phyloP scores from a whole-genome alignment of 2,329 filamentous ascomycete genomes.

The Colletotrichum sp. region DNA sequence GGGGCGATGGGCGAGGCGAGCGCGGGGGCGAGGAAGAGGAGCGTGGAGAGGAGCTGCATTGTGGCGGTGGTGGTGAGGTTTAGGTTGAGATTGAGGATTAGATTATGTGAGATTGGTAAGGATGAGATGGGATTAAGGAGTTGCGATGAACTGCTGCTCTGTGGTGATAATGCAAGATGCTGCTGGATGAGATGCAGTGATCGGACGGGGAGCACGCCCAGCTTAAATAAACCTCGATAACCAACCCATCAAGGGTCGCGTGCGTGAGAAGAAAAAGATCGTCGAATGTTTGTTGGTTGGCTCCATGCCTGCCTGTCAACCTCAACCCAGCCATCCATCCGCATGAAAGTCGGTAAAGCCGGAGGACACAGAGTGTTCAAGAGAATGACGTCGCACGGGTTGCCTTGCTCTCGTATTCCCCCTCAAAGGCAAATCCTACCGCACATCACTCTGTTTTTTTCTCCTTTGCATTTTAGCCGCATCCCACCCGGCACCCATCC shows the following conservation, averaged over 20 bases:
- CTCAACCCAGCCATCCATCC: background rate
- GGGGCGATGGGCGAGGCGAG: conserved; percentile 9
- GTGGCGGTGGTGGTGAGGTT: background rate
- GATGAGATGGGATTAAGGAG: background rate
- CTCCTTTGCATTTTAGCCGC: background rate
- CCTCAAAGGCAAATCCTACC: background rate
- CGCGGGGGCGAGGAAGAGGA: conserved; percentile 8
- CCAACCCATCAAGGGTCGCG: background rate
- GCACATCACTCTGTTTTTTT: background rate
- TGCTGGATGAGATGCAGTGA: background rate
- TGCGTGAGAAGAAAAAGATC: background rate
- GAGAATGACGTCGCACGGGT: conserved; percentile 19
- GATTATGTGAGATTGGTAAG: background rate
- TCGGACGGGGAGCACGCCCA: background rate
- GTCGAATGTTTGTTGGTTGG: background rate
- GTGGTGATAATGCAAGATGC: background rate
- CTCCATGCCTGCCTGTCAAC: background rate
- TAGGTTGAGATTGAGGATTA: background rate
- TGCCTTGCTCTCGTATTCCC: conserved; percentile 13
- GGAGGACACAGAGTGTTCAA: background rate
- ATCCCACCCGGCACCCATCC: background rate
- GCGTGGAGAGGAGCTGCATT: background rate
- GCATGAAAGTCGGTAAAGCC: conserved; percentile 16
- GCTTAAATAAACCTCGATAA: background rate
- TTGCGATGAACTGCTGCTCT: background rate